Evolutionary conservation across 2,329 filamentous ascomycete genomes (phyloP), one percentile per base, ranked within the genome.

Genomic region (Verticillium tricorpus): DNA sequence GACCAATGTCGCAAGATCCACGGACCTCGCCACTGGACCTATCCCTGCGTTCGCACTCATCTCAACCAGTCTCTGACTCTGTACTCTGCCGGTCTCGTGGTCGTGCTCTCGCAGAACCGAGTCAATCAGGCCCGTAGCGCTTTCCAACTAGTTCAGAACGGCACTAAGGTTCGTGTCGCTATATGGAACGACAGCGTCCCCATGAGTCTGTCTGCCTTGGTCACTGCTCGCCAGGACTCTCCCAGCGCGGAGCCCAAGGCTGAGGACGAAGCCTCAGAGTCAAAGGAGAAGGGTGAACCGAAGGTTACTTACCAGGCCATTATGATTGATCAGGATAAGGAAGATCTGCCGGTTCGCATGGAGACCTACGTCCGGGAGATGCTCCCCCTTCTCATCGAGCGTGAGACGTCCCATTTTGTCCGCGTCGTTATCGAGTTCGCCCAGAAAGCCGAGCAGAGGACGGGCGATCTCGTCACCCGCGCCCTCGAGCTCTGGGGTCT

Each of bases 401-500:
- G 81, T 15, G 86, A 89, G 66, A 80, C 83, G 1, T 89, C 86
- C 6, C 79, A 78, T 45, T 86, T 88, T 63, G 85, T 87, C 72
- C 80, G 81, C 12, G 78, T 83, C 22, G 87, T 85, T 2, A 76
- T 89, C 35, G 79, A 83, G 57, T 81, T 80, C n/a, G 82, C 82
- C 0, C 74, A 77, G 40, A 73, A 80, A 58, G 68, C 75, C 5
- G 71, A 79, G 56, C 80, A 80, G 7, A 76, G 78, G 39, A 75
- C 78, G n/a, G 84, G 87, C 64, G 80, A 83, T 61, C 74, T 87
- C 14, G 74, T 89, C 7, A 79, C 79, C 60, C 81, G 84, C 62
- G 83, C 85, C 1, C 77, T 89, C 5, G 85, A 89, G 69, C 77
- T 89, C 2, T 89, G 86, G 86, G 83, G 84, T 0, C 77, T 87